Percentiles rank a stretch among this genome's conserved stretches.
These are phyloP conservation scores for Sungouiozyma ichnusensis DNA, from an alignment of 805 yeast species.

Conservation along the genomic window DNA sequence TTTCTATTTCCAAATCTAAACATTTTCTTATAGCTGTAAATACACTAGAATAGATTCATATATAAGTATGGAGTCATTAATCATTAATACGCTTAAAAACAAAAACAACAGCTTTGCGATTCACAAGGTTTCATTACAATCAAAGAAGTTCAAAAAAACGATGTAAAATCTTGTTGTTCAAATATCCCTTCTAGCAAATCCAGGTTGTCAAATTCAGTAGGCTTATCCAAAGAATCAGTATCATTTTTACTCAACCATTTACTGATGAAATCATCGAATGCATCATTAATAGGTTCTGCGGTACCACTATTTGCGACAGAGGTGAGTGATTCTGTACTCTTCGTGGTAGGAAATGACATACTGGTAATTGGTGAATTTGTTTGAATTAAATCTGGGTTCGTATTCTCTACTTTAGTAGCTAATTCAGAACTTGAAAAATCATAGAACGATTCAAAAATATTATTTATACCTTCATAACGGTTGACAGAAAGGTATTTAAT, in stretches of 20 bases:
- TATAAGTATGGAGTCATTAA: background rate
- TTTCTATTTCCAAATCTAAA: too few species aligned
- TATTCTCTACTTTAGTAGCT: conserved; percentile 6
- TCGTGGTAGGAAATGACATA: background rate
- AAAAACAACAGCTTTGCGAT: too few species aligned
- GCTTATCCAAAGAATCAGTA: conserved; percentile 3
- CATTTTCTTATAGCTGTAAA: background rate
- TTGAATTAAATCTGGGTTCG: background rate
- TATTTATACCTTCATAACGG: conserved; percentile 8
- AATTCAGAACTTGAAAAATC: conserved; percentile 16
- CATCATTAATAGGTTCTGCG: background rate
- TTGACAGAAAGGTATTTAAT: conserved; percentile 9
- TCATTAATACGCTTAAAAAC: background rate
- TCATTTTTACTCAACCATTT: conserved; percentile 1
- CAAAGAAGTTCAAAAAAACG: conserved; percentile 11
- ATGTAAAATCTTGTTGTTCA: conserved; percentile 22
- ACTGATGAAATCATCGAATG: background rate
- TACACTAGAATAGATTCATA: background rate
- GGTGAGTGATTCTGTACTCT: background rate
- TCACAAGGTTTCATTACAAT: too few species aligned
- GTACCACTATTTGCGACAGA: background rate
- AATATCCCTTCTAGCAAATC: conserved; percentile 18
- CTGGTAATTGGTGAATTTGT: background rate
- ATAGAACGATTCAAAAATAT: conserved; percentile 21
- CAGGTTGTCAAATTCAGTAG: conserved; percentile 9